Evolutionary conservation across 768 basidiomycete genomes (phyloP), one percentile per base, ranked within the genome.

Genomic region (Pisolithus tinctorius): DNA sequence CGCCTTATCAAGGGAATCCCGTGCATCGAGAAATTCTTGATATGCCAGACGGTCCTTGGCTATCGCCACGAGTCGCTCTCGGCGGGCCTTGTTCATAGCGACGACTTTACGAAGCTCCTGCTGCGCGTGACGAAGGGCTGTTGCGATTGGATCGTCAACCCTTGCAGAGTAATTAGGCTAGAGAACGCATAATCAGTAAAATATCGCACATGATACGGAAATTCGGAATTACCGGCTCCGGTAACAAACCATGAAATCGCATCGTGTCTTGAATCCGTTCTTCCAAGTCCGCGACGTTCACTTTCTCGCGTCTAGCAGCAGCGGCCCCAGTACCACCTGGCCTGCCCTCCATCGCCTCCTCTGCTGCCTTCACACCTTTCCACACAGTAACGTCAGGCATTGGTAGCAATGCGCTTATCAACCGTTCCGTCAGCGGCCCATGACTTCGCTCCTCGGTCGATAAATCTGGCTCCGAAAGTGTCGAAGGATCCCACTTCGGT

Each of bases 131-230:
- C 95, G 86, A 1, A 99, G 79, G 1, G 91, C 87, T 2, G 88
- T 83, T 7, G 93, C 86, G 45, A 99, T 89, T 30, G 94, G 93
- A 67, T 99, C 96, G 63, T 98, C 95, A 36, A 93, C 86, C 54
- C 86, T 82, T 42, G 82, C 76, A 23, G 80, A 72, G 60, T 80
- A 90, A 64, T 90, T 82, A 44, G 86, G 85, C 86, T 88, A 55
- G 25, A 57, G 20, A 47, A 52, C 39, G 20, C 41, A 4, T 47
- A 4, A 49, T 63, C 53, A 69, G 62, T 54, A 48, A 54, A 23
- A 47, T 29, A 17, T 42, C 16, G 17, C 13, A 14, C 26, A 26
- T 10, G 17, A 50, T 20, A 14, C 6, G 4, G 49, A 47, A 52
- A 30, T 45, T 45, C 37, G 48, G 34, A 78, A 87, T 70, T 67